phyloP scores from a whole-genome alignment of 495 filamentous ascomycete genomes.

The Rostrohypoxylon terebratum region DNA sequence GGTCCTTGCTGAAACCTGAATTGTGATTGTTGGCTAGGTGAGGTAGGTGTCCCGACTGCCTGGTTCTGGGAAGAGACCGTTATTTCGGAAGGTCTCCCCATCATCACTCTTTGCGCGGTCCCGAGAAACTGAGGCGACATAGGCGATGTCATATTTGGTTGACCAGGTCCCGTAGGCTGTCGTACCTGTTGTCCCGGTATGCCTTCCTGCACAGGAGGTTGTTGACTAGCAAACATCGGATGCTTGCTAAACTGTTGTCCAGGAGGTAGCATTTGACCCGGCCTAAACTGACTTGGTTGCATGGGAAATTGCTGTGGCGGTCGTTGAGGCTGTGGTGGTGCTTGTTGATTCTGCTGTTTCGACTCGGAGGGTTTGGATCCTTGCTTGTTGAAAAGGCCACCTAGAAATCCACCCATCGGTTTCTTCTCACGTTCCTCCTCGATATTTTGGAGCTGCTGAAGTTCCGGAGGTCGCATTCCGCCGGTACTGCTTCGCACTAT shows the following conservation, averaged over 20 bases:
- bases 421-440: constrained; percentile 47
- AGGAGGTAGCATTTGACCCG: constrained; percentile 40
- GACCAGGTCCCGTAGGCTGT: constrained; percentile 13
- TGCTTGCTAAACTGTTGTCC: constrained; percentile 42
- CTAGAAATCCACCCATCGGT: constrained; percentile 37
- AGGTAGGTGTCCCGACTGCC: constrained; percentile 15
- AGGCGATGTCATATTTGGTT: constrained; percentile 28
- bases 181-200: constrained; percentile 33
- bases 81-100: constrained; percentile 47
- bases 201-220: constrained; percentile 33
- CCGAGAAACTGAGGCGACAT: constrained; percentile 37
- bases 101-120: constrained; percentile 42
- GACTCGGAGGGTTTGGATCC: constrained; percentile 39
- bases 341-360: constrained; percentile 39
- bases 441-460: constrained; percentile 28
- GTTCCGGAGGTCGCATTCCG: constrained; percentile 31
- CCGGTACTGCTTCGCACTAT: constrained; percentile 30
- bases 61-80: constrained; percentile 43
- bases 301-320: constrained; percentile 29
- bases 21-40: constrained; percentile 25
- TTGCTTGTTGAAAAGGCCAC: constrained; percentile 47
- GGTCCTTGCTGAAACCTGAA: constrained; percentile 30
- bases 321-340: constrained; percentile 24
- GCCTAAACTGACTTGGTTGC: constrained; percentile 35
- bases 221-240: constrained; percentile 42